Evolutionary conservation across 768 basidiomycete species (phyloP), one percentile per base, ranked within the genome.

Genomic region (Russula ochroleuca): DNA sequence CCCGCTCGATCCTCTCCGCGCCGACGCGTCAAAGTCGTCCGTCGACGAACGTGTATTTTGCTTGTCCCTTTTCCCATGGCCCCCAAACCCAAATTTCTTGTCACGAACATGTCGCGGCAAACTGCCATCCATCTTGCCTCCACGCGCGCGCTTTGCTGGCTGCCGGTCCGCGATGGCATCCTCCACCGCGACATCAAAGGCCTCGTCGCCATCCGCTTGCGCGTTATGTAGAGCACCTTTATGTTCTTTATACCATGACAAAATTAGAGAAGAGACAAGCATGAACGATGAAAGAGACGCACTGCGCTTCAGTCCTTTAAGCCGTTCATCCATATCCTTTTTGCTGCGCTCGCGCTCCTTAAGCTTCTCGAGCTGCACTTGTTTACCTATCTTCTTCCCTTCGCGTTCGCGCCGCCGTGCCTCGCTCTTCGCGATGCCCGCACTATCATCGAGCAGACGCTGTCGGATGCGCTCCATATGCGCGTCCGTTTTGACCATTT

Each of bases 311-410:
- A 98, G 83, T 8, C 85, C 85, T 71, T 94, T 88, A 25, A 94
- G 78, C 45, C 86, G 79, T 69, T 95, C 93, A 62, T 89, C 88
- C 82, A 96, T 28, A 35, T 93, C 91, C 78, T 95, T 97, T 81
- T 94, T 95, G 62, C 85, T 83, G 71, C 79, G 82, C 74, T 94
- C 88, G 50, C 96, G 79, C 78, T 96, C 92, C 73, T 93, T 92
- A 68, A 92, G 80, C 75, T 94, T 94, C 78, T 98, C 95, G 41
- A 91, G 76, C 76, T 98, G 97, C 14, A 98, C 93, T 75, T 98
- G 92, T 75, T 98, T 99, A 28, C 96, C 96, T 71, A 92, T 97
- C 80, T 98, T 98, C 80, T 98, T 98, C 59, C 93, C 88, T 70
- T 97, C 90, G 51, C 97, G 82, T 74, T 98, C 92, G 69, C 87